Base-by-base conservation (phyloP, 1,284 basidiomycete genomes). In the Malassezia obtusa region DNA sequence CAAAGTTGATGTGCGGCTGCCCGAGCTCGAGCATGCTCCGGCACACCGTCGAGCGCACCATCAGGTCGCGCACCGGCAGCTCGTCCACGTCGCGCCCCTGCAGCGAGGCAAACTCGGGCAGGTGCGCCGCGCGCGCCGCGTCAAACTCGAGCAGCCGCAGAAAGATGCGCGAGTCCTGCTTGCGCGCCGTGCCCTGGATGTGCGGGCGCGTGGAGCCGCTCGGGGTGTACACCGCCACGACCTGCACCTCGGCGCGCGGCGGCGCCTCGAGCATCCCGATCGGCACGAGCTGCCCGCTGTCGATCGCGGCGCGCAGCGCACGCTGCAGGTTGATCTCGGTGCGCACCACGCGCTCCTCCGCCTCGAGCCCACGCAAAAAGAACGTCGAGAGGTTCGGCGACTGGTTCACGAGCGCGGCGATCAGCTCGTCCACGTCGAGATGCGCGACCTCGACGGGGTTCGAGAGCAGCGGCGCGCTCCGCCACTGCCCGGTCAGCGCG, bases 1-100 rank as follows among this genome's bases (percentile, higher is more conserved):
- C 78, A 63, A 79, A 78, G 63, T 79, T 78, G 75, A 79, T 78
- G 50, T 76, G 76, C 43, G 75, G 75, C 70, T 79, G 78, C 38
- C 77, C 77, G 14, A 79, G 74, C 59, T 79, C 78, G 32, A 79
- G 64, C 32, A 77, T 68, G 38, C 72, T 75, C 28, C 77, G 65
- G 38, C 78, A 77, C 32, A 75, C 76, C 22, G 71, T 76, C 50
- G 75, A 75, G 26, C 77, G 61, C 45, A 79, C 73, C 59, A 78
- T 76, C 35, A 79, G 64, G 54, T 79, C 78, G n/a, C 78, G 67
- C 8, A 78, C 76, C 3, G 78, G 78, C 41, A 79, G 62, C 50
- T 78, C 76, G 47, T 72, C 70, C 6, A 57, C 45, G 10, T 68
- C 64, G 44, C 71, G 67, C 15, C 61, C 58, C 8, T 61, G 67